Conservation (phyloP, 164 flowering plant genomes). For the Umbellularia californica region DNA sequence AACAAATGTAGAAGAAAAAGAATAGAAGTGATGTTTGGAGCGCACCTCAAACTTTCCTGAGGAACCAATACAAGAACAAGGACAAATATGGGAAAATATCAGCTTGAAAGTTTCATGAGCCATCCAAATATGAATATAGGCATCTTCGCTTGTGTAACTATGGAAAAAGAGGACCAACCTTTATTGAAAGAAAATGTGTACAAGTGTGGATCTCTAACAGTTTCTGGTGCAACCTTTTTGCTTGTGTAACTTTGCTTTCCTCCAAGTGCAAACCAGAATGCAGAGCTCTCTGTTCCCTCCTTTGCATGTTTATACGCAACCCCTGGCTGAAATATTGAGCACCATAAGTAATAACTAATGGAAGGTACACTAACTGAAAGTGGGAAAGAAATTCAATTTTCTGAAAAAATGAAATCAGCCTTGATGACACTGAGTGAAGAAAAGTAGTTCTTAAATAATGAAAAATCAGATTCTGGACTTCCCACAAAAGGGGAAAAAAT, state of each 20-base stretch:
- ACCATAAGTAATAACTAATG: not conserved
- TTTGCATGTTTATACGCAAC: conserved; percentile 76
- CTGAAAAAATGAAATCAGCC: not conserved
- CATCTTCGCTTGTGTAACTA: not conserved
- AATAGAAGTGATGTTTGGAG: not conserved
- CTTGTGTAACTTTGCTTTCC: conserved; percentile 89
- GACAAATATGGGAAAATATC: conserved; percentile 6
- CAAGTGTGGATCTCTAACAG: conserved; percentile 85
- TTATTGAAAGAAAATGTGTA: conserved; percentile 64
- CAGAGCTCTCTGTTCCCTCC: conserved; percentile 96
- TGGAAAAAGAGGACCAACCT: conserved; percentile 40
- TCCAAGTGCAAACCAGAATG: conserved; percentile 96
- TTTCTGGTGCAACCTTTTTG: conserved; percentile 57
- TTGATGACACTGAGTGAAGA: not conserved
- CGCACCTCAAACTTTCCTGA: conserved; percentile 96
- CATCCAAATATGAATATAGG: not conserved
- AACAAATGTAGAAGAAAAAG: not conserved
- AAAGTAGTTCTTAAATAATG: not conserved
- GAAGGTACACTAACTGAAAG: not conserved
- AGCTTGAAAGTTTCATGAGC: not conserved
- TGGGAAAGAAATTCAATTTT: not conserved
- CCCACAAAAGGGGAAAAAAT: not conserved
- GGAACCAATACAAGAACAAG: conserved; percentile 26
- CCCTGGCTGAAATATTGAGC: conserved; percentile 65
- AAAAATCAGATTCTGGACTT: not conserved